Evolutionary conservation across 1,284 basidiomycete species (phyloP).

Genomic region (Sporisorium sorghi): DNA sequence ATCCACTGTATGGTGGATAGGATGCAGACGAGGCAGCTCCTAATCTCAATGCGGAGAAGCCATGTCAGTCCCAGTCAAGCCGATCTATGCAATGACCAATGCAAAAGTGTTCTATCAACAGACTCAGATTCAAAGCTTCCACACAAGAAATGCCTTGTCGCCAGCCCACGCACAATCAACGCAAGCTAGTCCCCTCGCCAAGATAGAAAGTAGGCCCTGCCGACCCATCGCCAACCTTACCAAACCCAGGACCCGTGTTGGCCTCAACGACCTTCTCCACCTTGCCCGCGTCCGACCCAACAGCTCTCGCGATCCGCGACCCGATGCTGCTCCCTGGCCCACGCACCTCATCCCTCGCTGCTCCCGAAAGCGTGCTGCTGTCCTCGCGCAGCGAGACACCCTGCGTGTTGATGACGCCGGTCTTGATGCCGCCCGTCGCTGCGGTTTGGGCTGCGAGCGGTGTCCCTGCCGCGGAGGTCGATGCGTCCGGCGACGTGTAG

Average conservation of each 20-base stretch:
- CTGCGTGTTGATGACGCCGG: constrained; percentile 48
- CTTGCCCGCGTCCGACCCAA: constrained; percentile 34
- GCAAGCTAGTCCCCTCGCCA: constrained; percentile 49
- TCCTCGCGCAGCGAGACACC: constrained; percentile 43
- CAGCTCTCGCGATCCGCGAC: constrained; percentile 32
- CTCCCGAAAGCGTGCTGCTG: neutral
- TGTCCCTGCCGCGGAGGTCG: constrained; percentile 13
- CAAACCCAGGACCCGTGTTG: constrained; percentile 40
- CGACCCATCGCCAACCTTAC: constrained; percentile 32
- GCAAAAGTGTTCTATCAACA: neutral
- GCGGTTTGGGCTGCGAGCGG: constrained; percentile 32
- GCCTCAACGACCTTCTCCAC: constrained; percentile 40
- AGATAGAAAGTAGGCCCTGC: constrained; percentile 47
- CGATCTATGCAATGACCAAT: neutral
- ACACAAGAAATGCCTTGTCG: neutral
- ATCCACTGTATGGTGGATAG: too few relatives aligned
- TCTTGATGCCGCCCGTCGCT: constrained; percentile 41
- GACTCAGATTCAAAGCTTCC: neutral
- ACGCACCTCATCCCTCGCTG: constrained; percentile 16
- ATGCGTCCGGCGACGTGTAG: constrained; percentile 9
- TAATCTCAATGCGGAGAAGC: neutral
- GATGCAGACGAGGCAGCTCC: too few relatives aligned
- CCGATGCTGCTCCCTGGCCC: constrained; percentile 42
- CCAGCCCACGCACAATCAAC: constrained; percentile 4
- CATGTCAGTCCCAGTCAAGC: neutral